phyloP scores from a whole-genome alignment of 805 yeast species.

The Saccharomycopsis fermentans region DNA sequence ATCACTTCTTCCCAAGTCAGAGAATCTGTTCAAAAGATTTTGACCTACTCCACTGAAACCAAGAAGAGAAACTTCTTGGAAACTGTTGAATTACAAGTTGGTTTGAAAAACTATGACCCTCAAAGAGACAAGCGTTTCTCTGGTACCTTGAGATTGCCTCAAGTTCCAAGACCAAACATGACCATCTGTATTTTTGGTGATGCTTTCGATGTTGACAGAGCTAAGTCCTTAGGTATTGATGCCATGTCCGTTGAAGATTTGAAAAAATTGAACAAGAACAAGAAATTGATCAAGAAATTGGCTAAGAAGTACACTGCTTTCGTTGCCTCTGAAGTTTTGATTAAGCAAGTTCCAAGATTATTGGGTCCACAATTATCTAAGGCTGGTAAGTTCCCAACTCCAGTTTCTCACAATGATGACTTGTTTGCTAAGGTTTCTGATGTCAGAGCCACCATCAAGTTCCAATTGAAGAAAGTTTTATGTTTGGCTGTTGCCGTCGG shows the following conservation, averaged over 20 bases:
- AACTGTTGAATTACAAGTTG: conserved; percentile 99
- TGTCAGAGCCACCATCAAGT: conserved; percentile 98
- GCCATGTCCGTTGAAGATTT: conserved; percentile 99
- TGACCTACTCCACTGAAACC: conserved; percentile 83
- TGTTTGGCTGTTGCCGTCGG: conserved; percentile 99
- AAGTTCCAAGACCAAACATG: conserved; percentile 99
- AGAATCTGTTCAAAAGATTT: conserved; percentile 87
- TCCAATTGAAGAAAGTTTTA: conserved; percentile 99
- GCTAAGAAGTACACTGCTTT: conserved; percentile 99
- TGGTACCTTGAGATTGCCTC: conserved; percentile 96
- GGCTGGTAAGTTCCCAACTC: conserved; percentile 99
- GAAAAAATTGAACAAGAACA: conserved; percentile 99
- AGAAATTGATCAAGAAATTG: conserved; percentile 98
- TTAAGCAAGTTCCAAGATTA: conserved; percentile 99
- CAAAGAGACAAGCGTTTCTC: conserved; percentile 99
- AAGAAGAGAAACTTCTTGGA: conserved; percentile 99
- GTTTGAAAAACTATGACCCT: conserved; percentile 99
- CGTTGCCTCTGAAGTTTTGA: conserved; percentile 97
- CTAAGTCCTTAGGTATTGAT: conserved; percentile 97
- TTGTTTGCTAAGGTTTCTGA: conserved; percentile 91
- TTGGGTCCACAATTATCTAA: conserved; percentile 99
- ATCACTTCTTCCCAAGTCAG: conserved; percentile 89
- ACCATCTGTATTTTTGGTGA: conserved; percentile 99
- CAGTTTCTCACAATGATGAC: conserved; percentile 99
- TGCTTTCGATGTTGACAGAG: conserved; percentile 99